phyloP scores from a whole-genome alignment of 1,284 basidiomycete genomes.

The Marasmius sp. region DNA sequence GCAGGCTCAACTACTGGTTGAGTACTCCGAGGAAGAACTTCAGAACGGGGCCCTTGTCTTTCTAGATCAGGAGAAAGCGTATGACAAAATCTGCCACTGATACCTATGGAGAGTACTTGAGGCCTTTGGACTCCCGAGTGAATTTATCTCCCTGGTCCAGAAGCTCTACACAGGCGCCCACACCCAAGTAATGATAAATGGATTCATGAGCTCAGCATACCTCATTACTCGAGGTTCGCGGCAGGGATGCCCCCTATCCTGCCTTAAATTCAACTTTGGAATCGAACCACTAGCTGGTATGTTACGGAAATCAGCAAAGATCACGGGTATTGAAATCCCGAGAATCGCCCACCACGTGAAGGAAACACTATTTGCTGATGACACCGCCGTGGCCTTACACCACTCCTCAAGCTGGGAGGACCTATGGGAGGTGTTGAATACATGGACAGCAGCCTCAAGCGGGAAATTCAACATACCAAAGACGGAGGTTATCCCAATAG shows the following conservation, averaged over 20 bases:
- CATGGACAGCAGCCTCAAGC: conserved; percentile 30
- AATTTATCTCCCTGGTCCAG: conserved; percentile 14
- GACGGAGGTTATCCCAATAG: conserved; percentile 34
- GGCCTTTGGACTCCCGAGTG: conserved; percentile 9
- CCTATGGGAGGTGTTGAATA: conserved; percentile 20
- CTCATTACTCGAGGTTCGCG: conserved; percentile 21
- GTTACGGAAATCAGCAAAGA: conserved; percentile 10
- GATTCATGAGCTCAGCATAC: conserved; percentile 12
- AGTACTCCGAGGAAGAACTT: conserved; percentile 20
- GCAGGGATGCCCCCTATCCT: conserved; percentile 25
- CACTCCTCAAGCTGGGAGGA: conserved; percentile 17
- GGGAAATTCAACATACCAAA: conserved; percentile 37
- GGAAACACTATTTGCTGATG: conserved; percentile 29
- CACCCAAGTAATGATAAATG: conserved; percentile 21
- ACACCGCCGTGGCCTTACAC: conserved; percentile 25
- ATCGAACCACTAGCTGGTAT: conserved; percentile 22
- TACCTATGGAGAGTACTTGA: conserved; percentile 21
- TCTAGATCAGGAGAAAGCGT: conserved; percentile 21
- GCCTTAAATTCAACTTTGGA: conserved; percentile 27
- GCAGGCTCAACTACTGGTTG: conserved; percentile 17
- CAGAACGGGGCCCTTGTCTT: conserved; percentile 19
- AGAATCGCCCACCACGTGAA: conserved; percentile 15
- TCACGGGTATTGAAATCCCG: conserved; percentile 19
- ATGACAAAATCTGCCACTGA: conserved; percentile 19
- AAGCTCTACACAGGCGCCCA: conserved; percentile 19